phyloP scores from a whole-genome alignment of 169 alveolate species.

The Plasmodium coatneyi region DNA sequence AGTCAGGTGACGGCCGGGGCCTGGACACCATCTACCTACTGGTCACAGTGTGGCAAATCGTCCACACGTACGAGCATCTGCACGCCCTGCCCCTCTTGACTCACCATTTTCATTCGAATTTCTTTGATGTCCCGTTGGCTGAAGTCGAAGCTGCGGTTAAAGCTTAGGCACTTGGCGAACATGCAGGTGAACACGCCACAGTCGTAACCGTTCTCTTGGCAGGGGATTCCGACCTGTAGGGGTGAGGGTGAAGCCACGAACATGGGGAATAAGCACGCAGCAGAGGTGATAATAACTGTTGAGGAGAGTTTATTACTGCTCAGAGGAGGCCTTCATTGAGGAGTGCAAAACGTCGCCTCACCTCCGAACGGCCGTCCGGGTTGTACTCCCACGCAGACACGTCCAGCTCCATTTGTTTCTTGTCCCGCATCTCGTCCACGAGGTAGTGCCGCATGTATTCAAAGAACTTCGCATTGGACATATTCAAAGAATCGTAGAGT shows the following conservation, averaged over 20 bases:
- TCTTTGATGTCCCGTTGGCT: conserved; percentile 78
- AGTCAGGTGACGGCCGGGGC: not conserved
- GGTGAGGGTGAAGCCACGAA: not conserved
- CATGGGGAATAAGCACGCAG: not conserved
- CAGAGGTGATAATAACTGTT: not conserved
- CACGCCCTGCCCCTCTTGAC: conserved; percentile 47
- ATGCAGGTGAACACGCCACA: conserved; percentile 93
- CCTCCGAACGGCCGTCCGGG: conserved; percentile 40
- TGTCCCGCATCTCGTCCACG: conserved; percentile 85
- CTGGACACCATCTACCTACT: not conserved
- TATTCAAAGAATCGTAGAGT: conserved; percentile 86
- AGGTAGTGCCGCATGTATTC: conserved; percentile 79
- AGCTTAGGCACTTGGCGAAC: conserved; percentile 89
- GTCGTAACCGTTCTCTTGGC: conserved; percentile 89
- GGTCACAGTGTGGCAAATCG: not conserved
- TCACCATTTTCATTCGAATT: conserved; percentile 82
- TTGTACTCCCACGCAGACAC: conserved; percentile 41
- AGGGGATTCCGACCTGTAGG: conserved; percentile 79
- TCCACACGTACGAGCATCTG: not conserved
- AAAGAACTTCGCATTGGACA: conserved; percentile 70
- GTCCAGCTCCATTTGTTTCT: conserved; percentile 55
- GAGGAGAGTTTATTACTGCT: not conserved
- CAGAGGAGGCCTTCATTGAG: not conserved
- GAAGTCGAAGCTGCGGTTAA: conserved; percentile 87
- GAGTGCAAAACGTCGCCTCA: not conserved